Conservation (phyloP, 148 eudicot species). For the Selenicereus undatus region DNA sequence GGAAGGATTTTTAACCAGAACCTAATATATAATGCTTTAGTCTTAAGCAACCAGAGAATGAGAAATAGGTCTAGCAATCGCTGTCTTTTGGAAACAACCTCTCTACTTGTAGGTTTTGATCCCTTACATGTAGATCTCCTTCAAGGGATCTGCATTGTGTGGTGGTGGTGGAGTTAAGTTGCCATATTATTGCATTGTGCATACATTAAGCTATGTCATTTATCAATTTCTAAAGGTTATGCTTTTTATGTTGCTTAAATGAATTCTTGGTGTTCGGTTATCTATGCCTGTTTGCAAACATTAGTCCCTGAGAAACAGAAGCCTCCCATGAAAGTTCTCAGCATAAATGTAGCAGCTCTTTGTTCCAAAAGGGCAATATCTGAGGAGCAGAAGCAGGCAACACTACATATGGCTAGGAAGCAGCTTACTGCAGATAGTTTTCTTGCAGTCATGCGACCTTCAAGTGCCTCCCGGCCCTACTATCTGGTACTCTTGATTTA, state of each 20-base stretch:
- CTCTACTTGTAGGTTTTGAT: too few species aligned
- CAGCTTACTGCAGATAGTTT: constrained; percentile 25
- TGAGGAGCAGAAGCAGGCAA: constrained; percentile 17
- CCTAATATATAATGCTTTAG: not conserved
- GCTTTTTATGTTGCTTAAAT: not conserved
- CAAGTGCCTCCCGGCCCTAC: constrained; percentile 25
- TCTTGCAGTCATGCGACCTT: constrained; percentile 31
- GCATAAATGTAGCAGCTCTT: not conserved
- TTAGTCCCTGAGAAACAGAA: constrained; percentile 13
- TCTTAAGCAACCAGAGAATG: too few species aligned
- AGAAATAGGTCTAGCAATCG: too few species aligned
- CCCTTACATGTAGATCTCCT: too few species aligned
- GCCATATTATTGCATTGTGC: too few species aligned
- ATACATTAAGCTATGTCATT: too few species aligned
- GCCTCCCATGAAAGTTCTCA: not conserved
- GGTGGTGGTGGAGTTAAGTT: too few species aligned
- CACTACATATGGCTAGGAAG: constrained; percentile 24
- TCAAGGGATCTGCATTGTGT: too few species aligned
- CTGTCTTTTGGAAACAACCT: too few species aligned
- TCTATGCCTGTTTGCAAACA: too few species aligned
- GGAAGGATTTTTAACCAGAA: not conserved
- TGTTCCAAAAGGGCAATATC: constrained; percentile 21
- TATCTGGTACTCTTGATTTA: constrained; percentile 18
- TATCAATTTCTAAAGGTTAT: too few species aligned
- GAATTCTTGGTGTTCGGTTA: not conserved